phyloP scores from a whole-genome alignment of 257 asterid species.

The Salvia rosmarinus region DNA sequence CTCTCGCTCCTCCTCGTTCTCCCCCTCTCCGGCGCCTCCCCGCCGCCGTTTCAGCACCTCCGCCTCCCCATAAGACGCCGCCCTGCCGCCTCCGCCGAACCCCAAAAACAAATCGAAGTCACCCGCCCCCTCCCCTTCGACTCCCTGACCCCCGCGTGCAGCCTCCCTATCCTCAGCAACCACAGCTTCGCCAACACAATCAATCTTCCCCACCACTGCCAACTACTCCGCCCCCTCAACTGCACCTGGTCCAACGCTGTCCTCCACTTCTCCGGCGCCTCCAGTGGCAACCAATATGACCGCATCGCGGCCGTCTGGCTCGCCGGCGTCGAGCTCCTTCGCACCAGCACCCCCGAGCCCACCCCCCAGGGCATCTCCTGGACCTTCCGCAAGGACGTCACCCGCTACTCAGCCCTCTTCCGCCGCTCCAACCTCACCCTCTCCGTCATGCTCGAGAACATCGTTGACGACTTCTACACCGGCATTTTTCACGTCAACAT shows the following conservation, averaged over 20 bases:
- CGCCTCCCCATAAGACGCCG: constrained; percentile 41
- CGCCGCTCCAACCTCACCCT: constrained; percentile 52
- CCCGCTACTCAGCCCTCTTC: constrained; percentile 67
- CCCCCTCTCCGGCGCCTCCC: constrained; percentile 38
- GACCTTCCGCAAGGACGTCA: constrained; percentile 72
- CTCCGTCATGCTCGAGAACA: constrained; percentile 81
- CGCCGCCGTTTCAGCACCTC: constrained; percentile 39
- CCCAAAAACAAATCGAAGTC: constrained; percentile 54
- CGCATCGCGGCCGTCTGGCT: constrained; percentile 91
- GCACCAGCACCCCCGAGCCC: constrained; percentile 91
- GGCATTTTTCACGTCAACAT: constrained; percentile 60
- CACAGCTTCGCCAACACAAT: constrained; percentile 70
- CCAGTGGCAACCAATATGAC: constrained; percentile 74
- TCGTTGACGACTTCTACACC: constrained; percentile 64
- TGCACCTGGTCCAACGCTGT: constrained; percentile 73
- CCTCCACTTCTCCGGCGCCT: constrained; percentile 61
- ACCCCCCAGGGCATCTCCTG: constrained; percentile 58
- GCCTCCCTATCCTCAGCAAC: constrained; percentile 51
- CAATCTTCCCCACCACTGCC: constrained; percentile 55
- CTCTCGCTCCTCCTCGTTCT: constrained; percentile 36
- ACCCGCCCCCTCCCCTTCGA: constrained; percentile 61
- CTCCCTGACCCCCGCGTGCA: constrained; percentile 57
- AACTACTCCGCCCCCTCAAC: constrained; percentile 60
- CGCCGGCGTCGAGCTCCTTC: constrained; percentile 77
- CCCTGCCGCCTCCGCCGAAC: constrained; percentile 3